Evolutionary conservation across 108 stramenopile species (phyloP), one percentile per base, ranked within the genome.

Genomic region (Skeletonema tropicum): DNA sequence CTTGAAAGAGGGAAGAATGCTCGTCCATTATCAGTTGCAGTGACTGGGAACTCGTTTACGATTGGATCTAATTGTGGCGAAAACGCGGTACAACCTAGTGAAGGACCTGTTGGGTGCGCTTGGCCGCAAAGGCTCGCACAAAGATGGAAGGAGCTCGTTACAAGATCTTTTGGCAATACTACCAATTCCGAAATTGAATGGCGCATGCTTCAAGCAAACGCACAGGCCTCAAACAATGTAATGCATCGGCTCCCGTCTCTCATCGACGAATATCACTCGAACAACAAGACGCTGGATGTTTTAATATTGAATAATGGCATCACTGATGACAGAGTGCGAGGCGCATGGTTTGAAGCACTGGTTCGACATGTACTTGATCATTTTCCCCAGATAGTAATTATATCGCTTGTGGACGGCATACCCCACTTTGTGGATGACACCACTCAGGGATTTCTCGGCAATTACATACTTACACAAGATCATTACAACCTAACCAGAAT

Each of bases 21-120:
- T 35, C 70, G 59, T 15, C 70, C 70, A 60, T 41, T 70, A 38
- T 30, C 23, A 29, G 41, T 70, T 31, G 39, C 14, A 6, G 70
- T 70, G 8, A 46, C 60, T 23, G 70, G 70, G 2, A 70, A 39
- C 15, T 70, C 70, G 6, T 70, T 70, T 26, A 70, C 70, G 17
- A 70, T 70, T 42, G 70, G 70, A 26, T 60, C 58, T 1, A 70
- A 70, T 45, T 70, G 70, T 31, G 70, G 70, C 15, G 70, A 70
- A 60, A 60, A 59, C 4, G n/a, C 41, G 3, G 8, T 13, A 42
- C 69, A 70, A 13, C 10, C 8, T 23, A 59, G 33, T 35, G 33
- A 3, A 3, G 33, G 3, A 35, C 33, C 33, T 35, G 1, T 61
- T 5, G 70, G 41, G 1, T 70, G 70, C 32, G 70, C 70, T 32